Evolutionary conservation across 2,329 filamentous ascomycete species (phyloP).

Genomic region (Cercospora berteroae): DNA sequence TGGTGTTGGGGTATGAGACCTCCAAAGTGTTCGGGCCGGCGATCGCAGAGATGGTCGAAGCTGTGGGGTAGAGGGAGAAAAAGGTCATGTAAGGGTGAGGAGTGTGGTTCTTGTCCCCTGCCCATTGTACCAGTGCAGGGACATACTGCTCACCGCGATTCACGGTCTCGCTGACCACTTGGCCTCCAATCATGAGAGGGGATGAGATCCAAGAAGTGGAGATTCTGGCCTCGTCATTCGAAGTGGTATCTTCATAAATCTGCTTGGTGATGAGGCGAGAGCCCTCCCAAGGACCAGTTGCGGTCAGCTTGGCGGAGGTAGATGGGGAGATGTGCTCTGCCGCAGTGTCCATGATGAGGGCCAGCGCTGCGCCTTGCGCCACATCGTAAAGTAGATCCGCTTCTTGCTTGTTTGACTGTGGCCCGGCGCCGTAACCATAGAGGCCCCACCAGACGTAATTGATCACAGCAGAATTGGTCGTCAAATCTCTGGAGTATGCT

Average conservation of each 20-base stretch:
- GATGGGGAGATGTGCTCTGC: background rate
- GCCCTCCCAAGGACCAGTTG: background rate
- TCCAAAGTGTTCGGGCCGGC: background rate
- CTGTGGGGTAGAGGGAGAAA: background rate
- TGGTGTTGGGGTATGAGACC: background rate
- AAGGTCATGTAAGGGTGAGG: background rate
- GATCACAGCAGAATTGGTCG: background rate
- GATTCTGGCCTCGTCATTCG: background rate
- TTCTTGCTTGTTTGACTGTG: background rate
- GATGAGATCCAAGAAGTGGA: constrained; percentile 3
- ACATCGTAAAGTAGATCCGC: background rate
- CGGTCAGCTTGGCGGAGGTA: background rate
- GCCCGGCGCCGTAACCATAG: background rate
- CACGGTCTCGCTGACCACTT: constrained; percentile 4
- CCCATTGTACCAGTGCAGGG: constrained; percentile 13
- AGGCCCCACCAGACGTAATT: background rate
- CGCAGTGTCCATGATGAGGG: background rate
- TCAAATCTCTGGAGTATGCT: background rate
- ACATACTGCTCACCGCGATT: constrained; percentile 11
- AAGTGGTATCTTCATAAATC: background rate
- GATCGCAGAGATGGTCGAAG: background rate
- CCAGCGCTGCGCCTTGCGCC: background rate
- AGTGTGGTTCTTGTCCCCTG: background rate
- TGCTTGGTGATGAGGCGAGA: background rate
- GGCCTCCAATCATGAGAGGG: constrained; percentile 6